These are phyloP conservation scores for Camellia sinensis DNA, from an alignment of 148 eudicot genomes.

Conservation along the genomic window DNA sequence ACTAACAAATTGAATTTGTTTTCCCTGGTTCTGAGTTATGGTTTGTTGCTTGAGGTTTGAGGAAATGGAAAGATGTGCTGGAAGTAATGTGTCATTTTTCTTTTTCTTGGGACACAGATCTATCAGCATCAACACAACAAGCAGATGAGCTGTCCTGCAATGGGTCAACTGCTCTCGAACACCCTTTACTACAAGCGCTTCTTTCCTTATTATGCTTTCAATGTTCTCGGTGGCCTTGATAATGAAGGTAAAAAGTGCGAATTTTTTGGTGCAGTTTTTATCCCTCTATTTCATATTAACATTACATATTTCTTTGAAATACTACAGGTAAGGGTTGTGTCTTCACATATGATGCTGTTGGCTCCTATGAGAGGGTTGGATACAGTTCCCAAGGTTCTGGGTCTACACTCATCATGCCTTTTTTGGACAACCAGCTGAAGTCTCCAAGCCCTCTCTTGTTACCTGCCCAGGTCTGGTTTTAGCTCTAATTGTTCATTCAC, in stretches of 20 bases:
- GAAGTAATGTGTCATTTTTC: neutral
- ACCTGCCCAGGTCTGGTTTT: constrained; percentile 61
- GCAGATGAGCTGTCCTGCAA: constrained; percentile 98
- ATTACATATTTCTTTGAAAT: constrained; percentile 14
- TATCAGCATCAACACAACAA: constrained; percentile 97
- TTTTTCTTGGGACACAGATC: constrained; percentile 36
- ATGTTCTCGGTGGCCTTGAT: constrained; percentile 93
- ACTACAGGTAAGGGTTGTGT: constrained; percentile 91
- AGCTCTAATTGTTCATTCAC: neutral
- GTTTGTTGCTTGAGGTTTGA: constrained; percentile 13
- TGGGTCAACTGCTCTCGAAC: constrained; percentile 96
- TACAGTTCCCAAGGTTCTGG: constrained; percentile 99
- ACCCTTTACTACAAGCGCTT: constrained; percentile 97
- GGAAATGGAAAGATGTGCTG: neutral
- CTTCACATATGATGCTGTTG: constrained; percentile 98
- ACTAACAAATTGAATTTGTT: neutral
- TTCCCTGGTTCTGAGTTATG: neutral
- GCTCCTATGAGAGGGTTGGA: constrained; percentile 96
- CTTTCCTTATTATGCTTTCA: constrained; percentile 92
- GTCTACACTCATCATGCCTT: constrained; percentile 87
- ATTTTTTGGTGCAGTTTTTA: neutral
- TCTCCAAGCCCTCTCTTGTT: constrained; percentile 95
- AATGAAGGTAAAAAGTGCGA: constrained; percentile 51
- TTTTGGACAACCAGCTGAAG: constrained; percentile 95
- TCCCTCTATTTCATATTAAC: constrained; percentile 1